These are phyloP conservation scores for Trichoderma pleuroti DNA, from an alignment of 2,329 filamentous ascomycete genomes.

Conservation along the genomic window DNA sequence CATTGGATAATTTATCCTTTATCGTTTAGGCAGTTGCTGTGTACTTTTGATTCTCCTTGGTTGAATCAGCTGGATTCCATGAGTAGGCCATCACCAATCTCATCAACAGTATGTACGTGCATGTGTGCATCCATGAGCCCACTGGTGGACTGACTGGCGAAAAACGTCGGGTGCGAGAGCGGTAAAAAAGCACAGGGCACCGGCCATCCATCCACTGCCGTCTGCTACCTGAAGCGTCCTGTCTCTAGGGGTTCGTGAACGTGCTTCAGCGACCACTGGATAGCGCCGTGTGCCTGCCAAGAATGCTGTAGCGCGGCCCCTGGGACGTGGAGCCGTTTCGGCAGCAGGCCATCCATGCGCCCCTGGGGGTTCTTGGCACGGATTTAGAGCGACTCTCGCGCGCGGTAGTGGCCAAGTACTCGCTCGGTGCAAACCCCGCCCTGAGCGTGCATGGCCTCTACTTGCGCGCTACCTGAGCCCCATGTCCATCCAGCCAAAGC, in stretches of 20 bases:
- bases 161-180: not conserved
- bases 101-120: not conserved
- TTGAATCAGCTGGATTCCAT: not conserved
- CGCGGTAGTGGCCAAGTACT: not conserved
- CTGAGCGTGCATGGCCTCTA: not conserved
- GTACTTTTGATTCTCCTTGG: not conserved
- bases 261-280: conserved; percentile 8
- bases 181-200: not conserved
- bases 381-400: not conserved
- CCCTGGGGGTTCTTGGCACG: conserved; percentile 13
- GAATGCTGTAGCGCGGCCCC: conserved; percentile 17
- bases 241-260: not conserved
- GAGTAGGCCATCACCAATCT: not conserved
- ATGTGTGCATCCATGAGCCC: not conserved
- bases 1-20: not conserved
- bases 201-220: not conserved
- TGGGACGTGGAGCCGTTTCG: conserved; percentile 12
- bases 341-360: conserved; percentile 13
- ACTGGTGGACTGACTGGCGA: not conserved
- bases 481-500: not conserved
- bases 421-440: too few relatives aligned
- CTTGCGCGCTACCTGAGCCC: not conserved
- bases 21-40: not conserved
- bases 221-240: not conserved
- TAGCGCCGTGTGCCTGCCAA: conserved; percentile 16